Evolutionary conservation across 2,329 filamentous ascomycete species (phyloP).

Genomic region (Aspergillus ochraceus): DNA sequence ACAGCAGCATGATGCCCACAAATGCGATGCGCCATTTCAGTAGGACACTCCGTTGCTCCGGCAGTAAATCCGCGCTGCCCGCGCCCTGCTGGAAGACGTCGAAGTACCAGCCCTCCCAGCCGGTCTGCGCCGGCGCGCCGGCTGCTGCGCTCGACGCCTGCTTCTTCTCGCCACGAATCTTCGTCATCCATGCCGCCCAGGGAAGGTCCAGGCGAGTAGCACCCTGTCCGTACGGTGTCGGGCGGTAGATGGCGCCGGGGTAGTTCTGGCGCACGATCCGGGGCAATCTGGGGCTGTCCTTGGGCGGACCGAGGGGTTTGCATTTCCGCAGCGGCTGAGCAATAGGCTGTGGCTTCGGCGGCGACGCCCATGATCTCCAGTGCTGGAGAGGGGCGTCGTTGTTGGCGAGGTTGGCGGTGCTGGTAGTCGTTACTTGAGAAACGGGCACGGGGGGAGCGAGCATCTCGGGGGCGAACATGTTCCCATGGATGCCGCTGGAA

Average conservation of each 20-base stretch:
- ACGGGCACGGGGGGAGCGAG: not conserved
- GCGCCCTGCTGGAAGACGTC: not conserved
- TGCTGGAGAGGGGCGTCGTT: not conserved
- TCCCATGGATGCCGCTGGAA: not conserved
- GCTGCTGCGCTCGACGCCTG: no score
- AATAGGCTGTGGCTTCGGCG: not conserved
- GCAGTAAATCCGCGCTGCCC: not conserved
- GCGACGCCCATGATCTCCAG: not conserved
- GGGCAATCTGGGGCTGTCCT: not conserved
- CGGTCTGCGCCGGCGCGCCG: not conserved
- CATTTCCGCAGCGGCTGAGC: not conserved
- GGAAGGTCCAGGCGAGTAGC: not conserved
- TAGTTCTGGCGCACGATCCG: not conserved
- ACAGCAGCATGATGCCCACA: not conserved
- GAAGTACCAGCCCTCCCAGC: not conserved
- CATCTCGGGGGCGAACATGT: not conserved
- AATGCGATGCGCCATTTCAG: not conserved
- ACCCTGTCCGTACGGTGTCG: not conserved
- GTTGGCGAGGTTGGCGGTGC: not conserved
- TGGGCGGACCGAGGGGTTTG: not conserved
- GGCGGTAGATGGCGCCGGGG: not conserved
- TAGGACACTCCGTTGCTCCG: not conserved
- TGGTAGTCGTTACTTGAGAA: not conserved
- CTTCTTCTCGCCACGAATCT: not conserved
- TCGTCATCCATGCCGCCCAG: not conserved